These are phyloP conservation scores for Corymbia calophylla DNA, from an alignment of 441 rosid genomes.

Conservation along the genomic window DNA sequence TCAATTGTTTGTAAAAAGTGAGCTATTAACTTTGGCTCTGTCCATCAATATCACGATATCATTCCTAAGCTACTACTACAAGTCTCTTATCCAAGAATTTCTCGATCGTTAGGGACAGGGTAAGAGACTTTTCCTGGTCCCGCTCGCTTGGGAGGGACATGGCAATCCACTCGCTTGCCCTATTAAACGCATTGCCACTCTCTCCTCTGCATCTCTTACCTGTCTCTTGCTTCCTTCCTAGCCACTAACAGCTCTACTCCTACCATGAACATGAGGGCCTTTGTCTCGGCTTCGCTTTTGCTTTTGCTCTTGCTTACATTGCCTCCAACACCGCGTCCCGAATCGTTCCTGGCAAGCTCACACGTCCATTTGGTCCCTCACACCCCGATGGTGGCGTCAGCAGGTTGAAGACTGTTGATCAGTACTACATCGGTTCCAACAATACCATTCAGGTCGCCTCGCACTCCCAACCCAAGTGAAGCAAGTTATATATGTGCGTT, in stretches of 20 bases:
- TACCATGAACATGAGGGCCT: background rate
- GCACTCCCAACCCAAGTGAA: background rate
- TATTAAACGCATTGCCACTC: background rate
- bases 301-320: background rate
- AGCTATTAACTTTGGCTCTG: background rate
- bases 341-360: background rate
- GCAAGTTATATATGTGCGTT: background rate
- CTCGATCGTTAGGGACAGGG: background rate
- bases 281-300: background rate
- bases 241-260: background rate
- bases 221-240: background rate
- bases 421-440: background rate
- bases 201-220: background rate
- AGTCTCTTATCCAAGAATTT: background rate
- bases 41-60: background rate
- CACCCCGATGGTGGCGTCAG: background rate
- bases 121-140: background rate
- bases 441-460: background rate
- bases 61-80: background rate
- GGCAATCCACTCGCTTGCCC: background rate
- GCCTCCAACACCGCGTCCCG: background rate
- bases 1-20: background rate
- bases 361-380: background rate
- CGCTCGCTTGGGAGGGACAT: background rate
- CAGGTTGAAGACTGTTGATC: background rate